These are phyloP conservation scores for Herpetospermum pedunculosum DNA, from an alignment of 306 rosid species.

Conservation along the genomic window DNA sequence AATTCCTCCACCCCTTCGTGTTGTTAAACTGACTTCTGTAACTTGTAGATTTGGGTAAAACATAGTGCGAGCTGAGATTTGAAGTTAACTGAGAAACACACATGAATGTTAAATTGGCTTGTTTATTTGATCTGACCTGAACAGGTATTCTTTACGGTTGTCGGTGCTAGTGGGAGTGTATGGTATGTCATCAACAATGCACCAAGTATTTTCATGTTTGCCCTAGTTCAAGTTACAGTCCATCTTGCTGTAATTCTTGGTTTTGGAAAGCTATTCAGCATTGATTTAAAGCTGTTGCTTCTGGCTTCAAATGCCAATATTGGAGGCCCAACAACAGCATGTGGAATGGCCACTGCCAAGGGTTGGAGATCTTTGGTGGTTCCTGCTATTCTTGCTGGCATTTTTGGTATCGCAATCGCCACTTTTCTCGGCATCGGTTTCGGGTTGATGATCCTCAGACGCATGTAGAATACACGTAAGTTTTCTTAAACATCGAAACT, in stretches of 20 bases:
- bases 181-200: constrained; percentile 48
- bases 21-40: background rate
- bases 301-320: constrained; percentile 76
- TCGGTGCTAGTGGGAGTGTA: constrained; percentile 66
- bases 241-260: constrained; percentile 49
- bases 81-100: background rate
- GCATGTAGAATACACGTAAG: constrained; percentile 19
- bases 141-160: constrained; percentile 51
- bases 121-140: background rate
- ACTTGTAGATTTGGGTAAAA: background rate
- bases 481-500: background rate
- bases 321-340: constrained; percentile 80
- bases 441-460: constrained; percentile 41
- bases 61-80: background rate
- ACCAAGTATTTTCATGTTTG: constrained; percentile 56
- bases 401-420: constrained; percentile 50
- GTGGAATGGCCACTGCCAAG: constrained; percentile 74
- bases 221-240: constrained; percentile 53
- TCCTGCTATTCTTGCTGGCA: constrained; percentile 68
- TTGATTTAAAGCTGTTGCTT: constrained; percentile 49
- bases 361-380: constrained; percentile 61
- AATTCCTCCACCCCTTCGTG: no score
- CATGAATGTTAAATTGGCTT: background rate
- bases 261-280: constrained; percentile 41
- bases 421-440: constrained; percentile 60